phyloP scores from a whole-genome alignment of 2,329 filamentous ascomycete species.

The Sclerotinia minor region DNA sequence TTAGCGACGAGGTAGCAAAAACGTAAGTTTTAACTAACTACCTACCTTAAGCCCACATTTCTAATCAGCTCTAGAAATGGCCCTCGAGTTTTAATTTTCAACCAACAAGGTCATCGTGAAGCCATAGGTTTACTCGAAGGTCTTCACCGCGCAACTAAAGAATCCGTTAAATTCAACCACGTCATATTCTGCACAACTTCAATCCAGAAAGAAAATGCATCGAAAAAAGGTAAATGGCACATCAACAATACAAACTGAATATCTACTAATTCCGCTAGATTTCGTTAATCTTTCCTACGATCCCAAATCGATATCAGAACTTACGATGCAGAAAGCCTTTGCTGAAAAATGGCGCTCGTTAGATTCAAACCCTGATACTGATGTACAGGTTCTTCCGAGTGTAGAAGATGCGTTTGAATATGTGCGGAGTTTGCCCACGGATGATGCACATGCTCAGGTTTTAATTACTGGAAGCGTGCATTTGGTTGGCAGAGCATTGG shows the following conservation, averaged over 20 bases:
- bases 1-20: constrained; percentile 53
- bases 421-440: constrained; percentile 43
- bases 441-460: constrained; percentile 35
- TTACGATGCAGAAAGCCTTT: constrained; percentile 66
- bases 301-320: constrained; percentile 46
- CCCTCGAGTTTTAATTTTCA: constrained; percentile 73
- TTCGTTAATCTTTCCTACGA: constrained; percentile 55
- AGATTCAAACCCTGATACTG: constrained; percentile 16
- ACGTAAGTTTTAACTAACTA: constrained; percentile 30
- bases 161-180: constrained; percentile 59
- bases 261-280: constrained; percentile 42
- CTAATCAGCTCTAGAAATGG: constrained; percentile 39
- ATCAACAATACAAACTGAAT: background rate
- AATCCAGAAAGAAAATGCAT: constrained; percentile 57
- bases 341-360: constrained; percentile 39
- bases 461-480: constrained; percentile 64
- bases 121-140: constrained; percentile 53
- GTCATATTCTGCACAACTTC: constrained; percentile 77
- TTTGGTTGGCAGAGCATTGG: constrained; percentile 67
- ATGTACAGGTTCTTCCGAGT: constrained; percentile 48
- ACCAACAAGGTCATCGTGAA: constrained; percentile 63
- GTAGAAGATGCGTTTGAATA: constrained; percentile 57
- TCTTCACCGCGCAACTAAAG: constrained; percentile 49
- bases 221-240: constrained; percentile 47
- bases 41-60: background rate